Base-by-base conservation (phyloP, 2,329 filamentous ascomycete species). In the Thelonectria blattea region DNA sequence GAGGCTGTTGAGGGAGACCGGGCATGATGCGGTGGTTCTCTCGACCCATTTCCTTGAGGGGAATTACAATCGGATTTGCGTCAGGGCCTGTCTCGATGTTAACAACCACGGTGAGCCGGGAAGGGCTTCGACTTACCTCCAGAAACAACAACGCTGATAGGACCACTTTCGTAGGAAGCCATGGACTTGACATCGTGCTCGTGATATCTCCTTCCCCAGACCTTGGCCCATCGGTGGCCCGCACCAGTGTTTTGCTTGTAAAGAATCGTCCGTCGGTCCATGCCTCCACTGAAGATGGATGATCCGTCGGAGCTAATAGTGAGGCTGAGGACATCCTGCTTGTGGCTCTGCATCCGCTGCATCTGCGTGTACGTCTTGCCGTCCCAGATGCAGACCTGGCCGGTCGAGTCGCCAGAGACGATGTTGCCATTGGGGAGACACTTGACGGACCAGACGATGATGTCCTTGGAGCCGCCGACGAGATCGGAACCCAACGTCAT, bases 101-200 rank as follows among this genome's bases (percentile, higher is more conserved):
- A 58, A 47, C 15, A 20, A 56, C 46, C 32, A 11, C 20, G 20
- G 18, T 10, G 20, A 45, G 30, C 12, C n/a, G 22, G 10, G 20
- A 45, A 18, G 22, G 8, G 10, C 12, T n/a, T 55, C 7, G n/a
- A 74, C 83, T 76, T 81, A 91, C 93, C 95, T 85, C 95, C 95
- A 64, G 94, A 96, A 15, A 96, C 91, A 11, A 97, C 83, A 56
- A 98, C 88, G 71, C 92, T 98, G 72, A 97, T 86, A 51, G 87
- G 87, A 52, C 85, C 88, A 53, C 89, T 89, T 75, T 99, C 95
- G 65, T 94, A 98, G 0, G 91, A 88, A 34, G 93, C 91, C 87
- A 98, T 91, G 1, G 92, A 87, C 79, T 98, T 98, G 70, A 98
- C 93, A 78, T 99, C 95, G 75, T 98, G 93, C 47, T 90, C 87